Conservation (phyloP, 176 grass and related monocot genomes). For the Rhynchospora pubera region DNA sequence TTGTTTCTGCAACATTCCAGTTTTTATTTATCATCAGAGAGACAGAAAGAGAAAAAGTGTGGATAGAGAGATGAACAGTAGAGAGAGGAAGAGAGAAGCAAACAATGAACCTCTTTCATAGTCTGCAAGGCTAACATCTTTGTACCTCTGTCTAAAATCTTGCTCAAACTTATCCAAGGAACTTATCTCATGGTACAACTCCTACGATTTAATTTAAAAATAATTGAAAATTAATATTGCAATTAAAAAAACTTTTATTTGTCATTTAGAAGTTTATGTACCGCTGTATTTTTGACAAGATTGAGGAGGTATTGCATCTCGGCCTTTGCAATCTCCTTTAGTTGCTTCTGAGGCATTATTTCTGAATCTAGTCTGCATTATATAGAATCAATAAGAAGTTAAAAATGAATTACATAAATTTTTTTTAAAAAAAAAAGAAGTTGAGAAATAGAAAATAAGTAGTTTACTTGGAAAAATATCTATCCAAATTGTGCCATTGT, state of each 20-base stretch:
- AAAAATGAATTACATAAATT: constrained; percentile 3
- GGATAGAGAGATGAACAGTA: constrained; percentile 2
- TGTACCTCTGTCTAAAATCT: constrained; percentile 50
- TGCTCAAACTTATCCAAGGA: constrained; percentile 79
- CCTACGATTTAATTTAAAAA: constrained; percentile 31
- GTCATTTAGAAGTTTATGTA: constrained; percentile 28
- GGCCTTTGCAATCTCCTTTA: constrained; percentile 53
- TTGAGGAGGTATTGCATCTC: constrained; percentile 64
- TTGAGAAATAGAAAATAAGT: background rate
- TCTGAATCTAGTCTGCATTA: constrained; percentile 65
- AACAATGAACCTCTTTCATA: constrained; percentile 7
- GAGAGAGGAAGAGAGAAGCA: background rate
- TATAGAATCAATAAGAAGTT: constrained; percentile 23
- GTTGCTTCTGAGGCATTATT: constrained; percentile 40
- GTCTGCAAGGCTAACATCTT: constrained; percentile 10
- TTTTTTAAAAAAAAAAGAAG: background rate
- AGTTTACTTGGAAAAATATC: constrained; percentile 73
- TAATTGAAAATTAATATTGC: background rate
- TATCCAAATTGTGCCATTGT: constrained; percentile 85
- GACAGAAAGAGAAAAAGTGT: too few species aligned
- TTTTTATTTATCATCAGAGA: background rate
- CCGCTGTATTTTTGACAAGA: constrained; percentile 73
- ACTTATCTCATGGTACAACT: constrained; percentile 86
- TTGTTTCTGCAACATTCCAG: constrained; percentile 41
- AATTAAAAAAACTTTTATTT: background rate